These are phyloP conservation scores for Cyanophora paradoxa DNA, from an alignment of 78 protist genomes.

Conservation along the genomic window DNA sequence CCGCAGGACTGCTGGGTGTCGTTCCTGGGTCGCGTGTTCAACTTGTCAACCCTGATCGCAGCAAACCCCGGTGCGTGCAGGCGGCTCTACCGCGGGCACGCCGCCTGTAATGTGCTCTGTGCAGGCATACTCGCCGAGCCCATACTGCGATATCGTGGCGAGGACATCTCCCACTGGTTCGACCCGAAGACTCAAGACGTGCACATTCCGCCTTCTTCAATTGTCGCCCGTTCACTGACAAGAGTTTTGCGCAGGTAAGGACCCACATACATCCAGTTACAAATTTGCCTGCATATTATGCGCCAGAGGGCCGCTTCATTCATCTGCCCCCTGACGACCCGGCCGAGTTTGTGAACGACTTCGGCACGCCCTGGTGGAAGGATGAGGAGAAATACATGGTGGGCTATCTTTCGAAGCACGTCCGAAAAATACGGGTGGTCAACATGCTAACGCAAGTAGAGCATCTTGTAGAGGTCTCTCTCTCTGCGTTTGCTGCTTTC, in stretches of 20 bases:
- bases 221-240: background rate
- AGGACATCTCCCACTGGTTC: conserved; percentile 70
- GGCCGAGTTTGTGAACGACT: background rate
- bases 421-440: conserved; percentile 37
- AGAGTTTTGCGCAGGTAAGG: background rate
- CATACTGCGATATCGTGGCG: conserved; percentile 33
- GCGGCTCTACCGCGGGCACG: background rate
- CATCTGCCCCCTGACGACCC: conserved; percentile 34
- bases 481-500: background rate
- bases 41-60: conserved; percentile 32
- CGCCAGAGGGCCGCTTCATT: conserved; percentile 37
- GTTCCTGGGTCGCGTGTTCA: conserved; percentile 43
- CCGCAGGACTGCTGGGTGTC: conserved; percentile 41
- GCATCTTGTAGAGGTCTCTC: conserved; percentile 34
- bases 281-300: background rate
- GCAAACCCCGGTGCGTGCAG: conserved; percentile 7
- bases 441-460: conserved; percentile 48
- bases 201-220: background rate
- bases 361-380: conserved; percentile 62
- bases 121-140: conserved; percentile 3
- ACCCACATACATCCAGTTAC: conserved; percentile 10
- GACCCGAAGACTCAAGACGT: conserved; percentile 20
- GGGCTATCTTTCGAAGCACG: conserved; percentile 31
- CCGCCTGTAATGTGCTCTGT: background rate
- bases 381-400: conserved; percentile 25